Base-by-base conservation (phyloP, 2,329 filamentous ascomycete species). In the Ramichloridium luteum region DNA sequence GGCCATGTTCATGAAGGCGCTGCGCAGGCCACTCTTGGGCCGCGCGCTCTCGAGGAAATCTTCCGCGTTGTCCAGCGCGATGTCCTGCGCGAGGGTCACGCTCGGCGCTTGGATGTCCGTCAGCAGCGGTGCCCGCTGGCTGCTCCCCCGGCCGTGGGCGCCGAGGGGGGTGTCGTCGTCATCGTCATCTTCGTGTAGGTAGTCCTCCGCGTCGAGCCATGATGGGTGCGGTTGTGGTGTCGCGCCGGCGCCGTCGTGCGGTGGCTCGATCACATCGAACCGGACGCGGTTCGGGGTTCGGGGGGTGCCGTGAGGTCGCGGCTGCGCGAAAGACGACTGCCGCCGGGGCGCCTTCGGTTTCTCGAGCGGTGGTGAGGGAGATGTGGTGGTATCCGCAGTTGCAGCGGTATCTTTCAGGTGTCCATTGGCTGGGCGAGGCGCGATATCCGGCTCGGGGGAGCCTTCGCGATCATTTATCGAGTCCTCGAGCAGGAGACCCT, bases 1-100 rank as follows among this genome's bases (percentile, higher is more conserved):
- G 41, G 90, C 88, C 90, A 98, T 98, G 61, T 98, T 98, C 85
- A 96, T 93, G 47, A 98, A 96, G 3, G 90, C 88, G 54, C 80
- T 83, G 40, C 72, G 68, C 60, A 96, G 69, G 4, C 80, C 80
- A 36, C 83, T 93, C 60, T 88, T 88, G 28, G 88, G 85, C 35
- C 86, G 70, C 13, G 71, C 67, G 40, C 57, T 65, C 44, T 75
- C 71, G 35, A 77, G 53, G 37, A 72, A 59, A 31, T 76, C 69
- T 44, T 74, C 69, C 0, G 69, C 64, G 34, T 67, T 61, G 20
- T 29, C 12, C 45, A 72, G 67, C 36, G 69, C 59, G 3, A 59
- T 48, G 34, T 72, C 67, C 44, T 58, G 77, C 61, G 67, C 82
- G 28, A 93, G 60, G 8, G 82, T 76, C 28, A 80, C 69, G 39